Evolutionary conservation across 495 filamentous ascomycete species (phyloP), one percentile per base, ranked within the genome.

Genomic region (Penicillium ucsense): DNA sequence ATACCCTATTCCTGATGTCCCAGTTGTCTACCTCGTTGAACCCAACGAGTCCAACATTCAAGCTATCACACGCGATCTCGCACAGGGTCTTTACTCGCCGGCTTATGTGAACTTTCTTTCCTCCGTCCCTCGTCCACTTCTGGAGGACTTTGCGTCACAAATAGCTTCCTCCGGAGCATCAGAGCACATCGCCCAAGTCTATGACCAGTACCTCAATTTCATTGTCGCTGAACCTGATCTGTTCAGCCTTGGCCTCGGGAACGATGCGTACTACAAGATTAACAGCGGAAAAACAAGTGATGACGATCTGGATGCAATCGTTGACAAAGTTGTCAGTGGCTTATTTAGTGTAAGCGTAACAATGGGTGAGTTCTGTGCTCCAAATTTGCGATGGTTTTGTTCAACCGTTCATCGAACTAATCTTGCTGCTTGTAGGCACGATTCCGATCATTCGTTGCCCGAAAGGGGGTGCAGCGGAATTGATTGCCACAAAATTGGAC

Each of bases 101-200:
- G 91, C 94, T 55, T 92, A 96, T 57, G 81, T 99, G 64, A 99
- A 99, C 70, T 97, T 97, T 64, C 79, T 99, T 30, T 90, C 87
- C 41, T 97, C 94, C 32, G 85, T 99, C 51, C 88, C 92, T 2
- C 79, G 94, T 42, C 85, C 89, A 9, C 74, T 99, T 28, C 81
- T 99, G 43, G 94, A 99, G 73, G 91, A 97, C 51, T 97, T 97
- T 61, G 94, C 90, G 6, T 77, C 84, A 11, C 81, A 94, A 60
- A 91, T 92, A 34, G 94, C 88, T 2, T 66, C 84, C 20, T 82
- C 86, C 12, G 85, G 82, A 8, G 92, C 89, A 3, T 80, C 89
- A 3, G 91, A 96, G 54, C 81, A 84, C 51, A 86, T 99, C 44
- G 80, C 89, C 10, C 90, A 95, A 56, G 82, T 99, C 33, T 99